Conservation (phyloP, 352 stramenopile genomes). For the Globisporangium paddicum region DNA sequence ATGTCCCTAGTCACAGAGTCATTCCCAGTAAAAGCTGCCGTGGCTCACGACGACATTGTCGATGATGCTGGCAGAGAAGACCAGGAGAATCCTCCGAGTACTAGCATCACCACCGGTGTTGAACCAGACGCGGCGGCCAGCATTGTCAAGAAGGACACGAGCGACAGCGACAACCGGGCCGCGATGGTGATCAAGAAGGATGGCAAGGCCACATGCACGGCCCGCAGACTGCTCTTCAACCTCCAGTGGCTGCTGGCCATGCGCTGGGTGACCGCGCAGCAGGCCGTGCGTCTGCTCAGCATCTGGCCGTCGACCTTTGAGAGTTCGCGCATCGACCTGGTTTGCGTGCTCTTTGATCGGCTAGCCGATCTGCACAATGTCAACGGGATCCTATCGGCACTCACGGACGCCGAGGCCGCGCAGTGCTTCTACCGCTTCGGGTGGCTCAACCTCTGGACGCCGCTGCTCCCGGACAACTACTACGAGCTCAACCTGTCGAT, state of each 20-base stretch:
- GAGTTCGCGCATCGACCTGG: constrained; percentile 46
- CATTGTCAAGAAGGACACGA: constrained; percentile 13
- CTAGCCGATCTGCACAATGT: constrained; percentile 73
- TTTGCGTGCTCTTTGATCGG: constrained; percentile 64
- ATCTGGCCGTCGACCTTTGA: constrained; percentile 48
- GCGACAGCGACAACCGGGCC: constrained; percentile 17
- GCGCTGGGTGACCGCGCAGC: constrained; percentile 61
- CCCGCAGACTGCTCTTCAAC: constrained; percentile 55
- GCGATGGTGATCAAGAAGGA: constrained; percentile 25
- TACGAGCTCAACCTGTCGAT: constrained; percentile 65
- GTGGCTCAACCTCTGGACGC: constrained; percentile 70
- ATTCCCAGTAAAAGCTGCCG: neutral
- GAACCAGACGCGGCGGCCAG: neutral
- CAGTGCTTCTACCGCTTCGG: constrained; percentile 63
- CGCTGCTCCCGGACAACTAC: constrained; percentile 68
- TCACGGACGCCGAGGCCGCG: constrained; percentile 49
- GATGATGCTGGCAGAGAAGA: neutral
- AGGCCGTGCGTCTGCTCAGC: constrained; percentile 43
- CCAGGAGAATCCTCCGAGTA: neutral
- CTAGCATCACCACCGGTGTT: neutral
- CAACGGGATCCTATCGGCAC: constrained; percentile 43
- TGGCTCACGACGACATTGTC: neutral
- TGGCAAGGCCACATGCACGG: constrained; percentile 45
- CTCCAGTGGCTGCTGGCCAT: constrained; percentile 68
- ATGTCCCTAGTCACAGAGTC: constrained; percentile 6